Base-by-base conservation (phyloP, 2,329 filamentous ascomycete genomes). In the Coniochaeta sp. region DNA sequence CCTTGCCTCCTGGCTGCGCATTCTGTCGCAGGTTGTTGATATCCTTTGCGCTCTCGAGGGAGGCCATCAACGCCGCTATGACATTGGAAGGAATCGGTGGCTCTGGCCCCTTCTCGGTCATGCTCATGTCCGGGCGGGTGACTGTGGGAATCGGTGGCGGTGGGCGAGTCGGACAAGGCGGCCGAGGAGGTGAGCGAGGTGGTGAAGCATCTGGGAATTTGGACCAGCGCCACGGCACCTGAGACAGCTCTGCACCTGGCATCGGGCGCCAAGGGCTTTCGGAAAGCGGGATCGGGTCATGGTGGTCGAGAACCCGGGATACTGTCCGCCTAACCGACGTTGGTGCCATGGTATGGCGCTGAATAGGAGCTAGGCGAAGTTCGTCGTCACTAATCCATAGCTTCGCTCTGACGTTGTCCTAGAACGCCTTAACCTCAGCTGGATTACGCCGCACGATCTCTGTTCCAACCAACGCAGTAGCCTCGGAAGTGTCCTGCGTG, bases 331-430 rank as follows among this genome's bases (percentile, higher is more conserved):
- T 20, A 5, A 12, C 20, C 6, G 38, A 22, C 14, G 38, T 42
- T 24, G 20, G 20, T 14, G n/a, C 20, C 20, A 42, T 26, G 20
- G n/a, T 18, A 13, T 13, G 26, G 20, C 26, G 18, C 6, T 42
- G 18, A 9, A 10, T 14, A 42, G 38, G 8, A n/a, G 38, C 22
- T 42, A 22, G 26, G 10, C 22, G 38, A 14, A 42, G 13, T 18
- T 67, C 65, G 3, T 65, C 60, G 26, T 68, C 64, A 12, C 63
- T 56, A 28, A 67, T 60, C 50, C 61, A 59, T 8, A 69, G 59
- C 27, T 57, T 55, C 7, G 52, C 51, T 18, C 66, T 60, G 18
- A 68, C 63, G 54, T 61, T 55, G 9, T 57, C 52, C 67, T 64
- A 69, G 49, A 67, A 67, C 50, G 62, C 55, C 24, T 51, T 33